Base-by-base conservation (phyloP, 2,329 filamentous ascomycete genomes). In the Phyllosticta citribraziliensis region DNA sequence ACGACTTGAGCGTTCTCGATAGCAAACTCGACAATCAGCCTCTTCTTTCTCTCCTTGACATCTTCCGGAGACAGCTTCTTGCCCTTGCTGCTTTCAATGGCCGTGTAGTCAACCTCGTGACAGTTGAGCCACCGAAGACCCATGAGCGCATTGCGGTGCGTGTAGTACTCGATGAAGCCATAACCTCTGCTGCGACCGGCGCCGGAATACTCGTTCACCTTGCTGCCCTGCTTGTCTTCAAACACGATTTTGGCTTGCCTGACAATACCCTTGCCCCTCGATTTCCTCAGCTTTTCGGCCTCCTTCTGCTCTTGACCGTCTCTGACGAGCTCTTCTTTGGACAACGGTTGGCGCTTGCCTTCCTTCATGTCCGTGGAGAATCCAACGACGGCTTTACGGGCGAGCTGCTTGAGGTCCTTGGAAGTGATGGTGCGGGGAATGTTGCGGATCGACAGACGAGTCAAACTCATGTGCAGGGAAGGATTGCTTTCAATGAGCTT, bases 1-100 rank as follows among this genome's bases (percentile, higher is more conserved):
- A 99, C 88, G 1, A 99, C 94, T 70, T 97, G 92, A 0, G 91
- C 92, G 69, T 99, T 99, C 76, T 99, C 94, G 72, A 99, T 96
- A 20, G 94, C 91, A 72, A 99, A 99, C 74, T 99, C 95, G 47
- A 93, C 93, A 70, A 99, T 91, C 57, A 99, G 77, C 12, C 94
- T 83, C 75, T 94, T 92, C 72, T 91, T 93, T 76, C 88, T 90
- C 65, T 94, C 91, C 58, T 82, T 73, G n/a, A 77, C 60, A 5
- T 77, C 78, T 56, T 80, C 78, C 17, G 70, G 69, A 0, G 67
- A 67, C 2, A 65, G 65, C 57, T 72, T 71, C 64, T 75, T 75
- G 63, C 70, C 70, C 65, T 75, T 78, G 20, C 70, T 70, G 65
- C 81, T 83, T 68, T 74, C 71, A 58, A 76, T 73, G 50, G 79